phyloP scores from a whole-genome alignment of 768 basidiomycete genomes.

The Sarcodon aspratus region DNA sequence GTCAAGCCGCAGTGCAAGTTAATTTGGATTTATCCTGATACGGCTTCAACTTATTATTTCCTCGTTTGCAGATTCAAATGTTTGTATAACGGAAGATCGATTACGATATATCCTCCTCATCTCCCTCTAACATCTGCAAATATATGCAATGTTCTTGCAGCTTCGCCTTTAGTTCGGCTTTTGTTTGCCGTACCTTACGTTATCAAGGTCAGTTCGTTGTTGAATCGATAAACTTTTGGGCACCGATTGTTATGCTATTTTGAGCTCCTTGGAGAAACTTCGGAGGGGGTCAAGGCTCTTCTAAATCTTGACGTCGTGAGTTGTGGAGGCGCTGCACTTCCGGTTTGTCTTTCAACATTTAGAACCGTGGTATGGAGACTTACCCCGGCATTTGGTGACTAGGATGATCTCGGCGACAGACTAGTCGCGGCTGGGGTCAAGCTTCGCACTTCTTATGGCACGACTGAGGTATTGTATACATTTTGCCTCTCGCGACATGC shows the following conservation, averaged over 20 bases:
- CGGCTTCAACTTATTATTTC: too few relatives aligned
- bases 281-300: slow-evolving; percentile 31
- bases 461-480: slow-evolving; percentile 23
- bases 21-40: too few relatives aligned
- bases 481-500: not conserved
- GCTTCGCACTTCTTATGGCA: slow-evolving; percentile 36
- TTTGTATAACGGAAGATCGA: too few relatives aligned
- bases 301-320: slow-evolving; percentile 34
- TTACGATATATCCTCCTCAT: slow-evolving; percentile 30
- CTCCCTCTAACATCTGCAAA: slow-evolving; percentile 35
- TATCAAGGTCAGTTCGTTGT: slow-evolving; percentile 15
- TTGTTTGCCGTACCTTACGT: slow-evolving; percentile 28
- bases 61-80: too few relatives aligned
- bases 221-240: too few relatives aligned
- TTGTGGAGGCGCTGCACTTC: slow-evolving; percentile 41
- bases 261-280: slow-evolving; percentile 36
- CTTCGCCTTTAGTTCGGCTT: slow-evolving; percentile 18
- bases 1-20: too few relatives aligned
- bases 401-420: slow-evolving; percentile 38
- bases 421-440: slow-evolving; percentile 36
- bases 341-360: slow-evolving; percentile 11
- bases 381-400: not conserved
- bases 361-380: too few relatives aligned
- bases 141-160: slow-evolving; percentile 25
- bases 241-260: slow-evolving; percentile 5